phyloP scores from a whole-genome alignment of 805 yeast species.

The Ogataea henricii region DNA sequence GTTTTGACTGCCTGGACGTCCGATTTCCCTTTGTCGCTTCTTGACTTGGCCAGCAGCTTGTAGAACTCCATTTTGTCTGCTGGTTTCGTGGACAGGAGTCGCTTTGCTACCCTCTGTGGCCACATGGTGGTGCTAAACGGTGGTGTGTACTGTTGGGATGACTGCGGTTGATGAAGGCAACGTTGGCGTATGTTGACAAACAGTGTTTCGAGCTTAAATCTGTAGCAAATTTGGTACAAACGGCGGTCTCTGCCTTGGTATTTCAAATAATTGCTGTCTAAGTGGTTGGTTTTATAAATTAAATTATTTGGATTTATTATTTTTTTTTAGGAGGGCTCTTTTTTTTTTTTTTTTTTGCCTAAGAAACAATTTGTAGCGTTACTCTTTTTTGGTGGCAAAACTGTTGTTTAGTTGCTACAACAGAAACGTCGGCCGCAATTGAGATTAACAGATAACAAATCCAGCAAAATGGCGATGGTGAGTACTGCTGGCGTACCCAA shows the following conservation, averaged over 20 bases:
- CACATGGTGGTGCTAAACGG: background rate
- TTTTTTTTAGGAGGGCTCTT: no score
- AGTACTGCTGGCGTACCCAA: background rate
- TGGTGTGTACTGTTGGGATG: background rate
- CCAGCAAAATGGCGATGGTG: slow-evolving; percentile 14
- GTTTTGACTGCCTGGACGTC: slow-evolving; percentile 13
- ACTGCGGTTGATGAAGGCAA: no score
- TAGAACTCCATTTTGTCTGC: slow-evolving; percentile 21
- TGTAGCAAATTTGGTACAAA: no score
- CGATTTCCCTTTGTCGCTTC: slow-evolving; percentile 16
- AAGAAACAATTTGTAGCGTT: background rate
- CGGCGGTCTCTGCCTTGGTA: no score
- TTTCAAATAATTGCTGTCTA: background rate
- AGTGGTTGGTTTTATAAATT: background rate
- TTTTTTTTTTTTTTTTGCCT: background rate
- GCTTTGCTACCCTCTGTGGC: background rate
- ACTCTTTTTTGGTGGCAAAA: background rate
- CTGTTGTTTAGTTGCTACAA: background rate
- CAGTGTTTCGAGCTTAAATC: no score
- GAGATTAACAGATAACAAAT: background rate
- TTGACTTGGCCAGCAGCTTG: slow-evolving; percentile 19
- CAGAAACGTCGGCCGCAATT: background rate
- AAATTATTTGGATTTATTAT: no score
- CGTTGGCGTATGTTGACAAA: no score
- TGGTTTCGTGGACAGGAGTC: slow-evolving; percentile 12